Evolutionary conservation across 2,329 filamentous ascomycete species (phyloP).

Genomic region (Colletotrichum ledebouriae): DNA sequence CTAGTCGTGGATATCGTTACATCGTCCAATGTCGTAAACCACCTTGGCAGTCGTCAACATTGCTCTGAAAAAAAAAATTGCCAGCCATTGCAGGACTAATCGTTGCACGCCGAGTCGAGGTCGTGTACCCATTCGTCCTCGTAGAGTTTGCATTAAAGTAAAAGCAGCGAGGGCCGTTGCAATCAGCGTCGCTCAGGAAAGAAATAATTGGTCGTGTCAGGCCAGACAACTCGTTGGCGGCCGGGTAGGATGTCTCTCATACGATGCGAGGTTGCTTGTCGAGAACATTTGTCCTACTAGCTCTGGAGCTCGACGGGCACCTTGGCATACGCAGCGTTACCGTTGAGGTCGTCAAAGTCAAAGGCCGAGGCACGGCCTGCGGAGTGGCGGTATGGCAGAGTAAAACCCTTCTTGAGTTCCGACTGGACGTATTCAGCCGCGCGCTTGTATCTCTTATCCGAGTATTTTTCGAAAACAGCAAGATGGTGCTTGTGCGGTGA

Average conservation of each 20-base stretch:
- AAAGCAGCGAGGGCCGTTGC: slow-evolving; percentile 2
- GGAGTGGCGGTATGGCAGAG: slow-evolving; percentile 62
- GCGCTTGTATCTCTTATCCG: slow-evolving; percentile 87
- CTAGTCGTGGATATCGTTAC: slow-evolving; percentile 43
- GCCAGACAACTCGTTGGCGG: slow-evolving; percentile 21
- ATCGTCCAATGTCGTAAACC: slow-evolving; percentile 42
- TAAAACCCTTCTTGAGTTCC: slow-evolving; percentile 75
- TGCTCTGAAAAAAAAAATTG: slow-evolving; percentile 32
- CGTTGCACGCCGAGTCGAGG: slow-evolving; percentile 18
- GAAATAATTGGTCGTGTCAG: slow-evolving; percentile 24
- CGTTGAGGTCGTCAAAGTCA: slow-evolving; percentile 37
- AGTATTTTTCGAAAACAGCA: slow-evolving; percentile 93
- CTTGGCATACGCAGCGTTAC: slow-evolving; percentile 32
- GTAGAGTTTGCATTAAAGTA: slow-evolving; percentile 25
- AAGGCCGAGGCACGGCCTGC: slow-evolving; percentile 45
- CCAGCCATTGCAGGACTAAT: slow-evolving; percentile 22
- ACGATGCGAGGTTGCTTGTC: slow-evolving; percentile 24
- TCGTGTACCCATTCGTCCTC: background rate
- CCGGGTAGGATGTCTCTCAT: slow-evolving; percentile 10
- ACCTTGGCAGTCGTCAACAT: slow-evolving; percentile 31
- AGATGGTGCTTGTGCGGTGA: slow-evolving; percentile 84
- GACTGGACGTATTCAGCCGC: slow-evolving; percentile 84
- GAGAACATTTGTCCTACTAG: slow-evolving; percentile 41
- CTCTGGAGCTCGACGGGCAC: slow-evolving; percentile 40
- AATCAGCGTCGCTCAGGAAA: slow-evolving; percentile 24